A percentile compares a stretch with the other conserved stretches of the same genome.
Evolutionary conservation across 371 early-diverging fungal species (phyloP).

Genomic region (Apophysomyces ossiformis): DNA sequence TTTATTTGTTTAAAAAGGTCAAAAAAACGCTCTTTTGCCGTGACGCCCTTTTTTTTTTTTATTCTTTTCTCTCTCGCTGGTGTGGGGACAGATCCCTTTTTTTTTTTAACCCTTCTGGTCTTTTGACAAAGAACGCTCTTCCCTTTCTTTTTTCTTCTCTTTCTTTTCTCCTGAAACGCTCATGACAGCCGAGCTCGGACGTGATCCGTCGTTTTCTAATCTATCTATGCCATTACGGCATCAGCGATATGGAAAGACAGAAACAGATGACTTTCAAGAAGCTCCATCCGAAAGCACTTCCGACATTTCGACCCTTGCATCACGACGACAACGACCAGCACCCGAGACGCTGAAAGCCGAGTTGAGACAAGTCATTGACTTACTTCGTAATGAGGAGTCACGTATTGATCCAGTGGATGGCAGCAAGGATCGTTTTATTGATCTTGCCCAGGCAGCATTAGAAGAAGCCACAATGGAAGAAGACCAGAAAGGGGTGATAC

Average conservation of each 20-base stretch:
- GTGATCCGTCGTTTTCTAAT: background rate
- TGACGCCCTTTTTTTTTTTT: background rate
- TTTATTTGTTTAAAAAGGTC: background rate
- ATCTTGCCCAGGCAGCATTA: conserved; percentile 51
- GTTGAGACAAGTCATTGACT: conserved; percentile 2
- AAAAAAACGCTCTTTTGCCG: background rate
- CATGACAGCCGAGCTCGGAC: conserved; percentile 4
- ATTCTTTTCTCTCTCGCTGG: background rate
- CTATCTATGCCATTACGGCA: background rate
- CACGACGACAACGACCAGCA: background rate
- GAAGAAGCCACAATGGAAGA: conserved; percentile 53
- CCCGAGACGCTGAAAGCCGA: background rate
- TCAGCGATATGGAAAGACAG: background rate
- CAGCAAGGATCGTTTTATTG: conserved; percentile 49
- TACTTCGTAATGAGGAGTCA: background rate
- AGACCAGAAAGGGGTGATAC: conserved; percentile 48
- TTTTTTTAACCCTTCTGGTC: background rate
- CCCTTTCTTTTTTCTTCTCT: background rate
- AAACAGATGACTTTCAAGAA: conserved; percentile 2
- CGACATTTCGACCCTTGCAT: background rate
- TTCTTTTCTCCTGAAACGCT: background rate
- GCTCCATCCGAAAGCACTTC: conserved; percentile 5
- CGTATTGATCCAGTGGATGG: conserved; percentile 23
- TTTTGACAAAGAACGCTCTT: background rate
- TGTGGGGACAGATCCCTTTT: background rate